These are phyloP conservation scores for Cryptosporidium sp. DNA, from an alignment of 169 alveolate genomes.

Conservation along the genomic window DNA sequence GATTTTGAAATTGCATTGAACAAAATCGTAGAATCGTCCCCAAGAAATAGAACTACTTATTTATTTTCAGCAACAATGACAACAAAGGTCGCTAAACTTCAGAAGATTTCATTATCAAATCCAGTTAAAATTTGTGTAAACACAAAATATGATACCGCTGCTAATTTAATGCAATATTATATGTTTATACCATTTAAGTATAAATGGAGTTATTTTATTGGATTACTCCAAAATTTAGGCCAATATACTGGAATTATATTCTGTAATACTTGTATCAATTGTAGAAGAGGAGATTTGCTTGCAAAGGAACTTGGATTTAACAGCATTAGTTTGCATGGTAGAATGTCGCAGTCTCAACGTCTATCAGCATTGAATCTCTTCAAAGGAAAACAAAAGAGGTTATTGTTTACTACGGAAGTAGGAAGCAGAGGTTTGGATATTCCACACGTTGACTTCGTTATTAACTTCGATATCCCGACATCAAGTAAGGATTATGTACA, in stretches of 20 bases:
- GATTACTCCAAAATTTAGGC: slow-evolving; percentile 84
- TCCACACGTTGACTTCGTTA: slow-evolving; percentile 95
- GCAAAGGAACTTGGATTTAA: slow-evolving; percentile 90
- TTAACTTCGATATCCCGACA: slow-evolving; percentile 97
- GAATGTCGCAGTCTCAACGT: slow-evolving; percentile 94
- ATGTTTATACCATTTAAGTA: slow-evolving; percentile 94
- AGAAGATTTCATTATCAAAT: slow-evolving; percentile 94
- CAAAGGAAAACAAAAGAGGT: slow-evolving; percentile 80
- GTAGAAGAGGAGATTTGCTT: slow-evolving; percentile 89
- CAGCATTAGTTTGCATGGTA: slow-evolving; percentile 95
- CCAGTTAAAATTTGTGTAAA: slow-evolving; percentile 94
- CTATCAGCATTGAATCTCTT: slow-evolving; percentile 93
- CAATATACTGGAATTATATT: slow-evolving; percentile 92
- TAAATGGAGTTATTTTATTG: slow-evolving; percentile 93
- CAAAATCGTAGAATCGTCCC: slow-evolving; percentile 91
- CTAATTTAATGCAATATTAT: slow-evolving; percentile 91
- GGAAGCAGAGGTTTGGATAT: slow-evolving; percentile 99
- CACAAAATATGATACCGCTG: slow-evolving; percentile 93
- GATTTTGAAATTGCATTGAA: slow-evolving; percentile 98
- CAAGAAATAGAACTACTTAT: slow-evolving; percentile 94
- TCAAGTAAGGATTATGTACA: slow-evolving; percentile 96
- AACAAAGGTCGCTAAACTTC: slow-evolving; percentile 95
- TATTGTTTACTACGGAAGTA: slow-evolving; percentile 93
- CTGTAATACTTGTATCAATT: slow-evolving; percentile 92
- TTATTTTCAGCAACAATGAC: slow-evolving; percentile 99